Evolutionary conservation across 805 yeast species (phyloP).

Genomic region (Lipomyces spencermartinsiae): DNA sequence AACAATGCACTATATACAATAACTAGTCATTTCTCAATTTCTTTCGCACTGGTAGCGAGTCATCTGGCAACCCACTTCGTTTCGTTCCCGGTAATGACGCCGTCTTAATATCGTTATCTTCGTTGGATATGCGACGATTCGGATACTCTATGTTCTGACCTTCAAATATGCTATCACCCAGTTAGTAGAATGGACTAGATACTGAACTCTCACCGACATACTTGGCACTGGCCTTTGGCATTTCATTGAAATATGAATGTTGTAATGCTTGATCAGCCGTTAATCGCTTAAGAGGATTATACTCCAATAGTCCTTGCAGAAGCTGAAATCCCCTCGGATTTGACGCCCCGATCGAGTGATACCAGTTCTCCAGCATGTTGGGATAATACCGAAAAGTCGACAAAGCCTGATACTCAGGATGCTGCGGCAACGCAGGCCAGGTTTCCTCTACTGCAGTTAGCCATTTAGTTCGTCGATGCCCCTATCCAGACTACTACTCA

Average conservation of each 20-base stretch:
- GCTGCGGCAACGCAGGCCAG: slow-evolving; percentile 80
- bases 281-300: slow-evolving; percentile 80
- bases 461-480: background rate
- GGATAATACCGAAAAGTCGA: slow-evolving; percentile 65
- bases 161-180: slow-evolving; percentile 63
- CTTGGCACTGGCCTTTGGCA: slow-evolving; percentile 70
- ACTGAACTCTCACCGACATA: slow-evolving; percentile 16
- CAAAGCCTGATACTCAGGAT: slow-evolving; percentile 81
- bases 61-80: slow-evolving; percentile 42
- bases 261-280: slow-evolving; percentile 78
- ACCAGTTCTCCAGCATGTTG: slow-evolving; percentile 81
- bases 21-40: slow-evolving; percentile 25
- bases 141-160: slow-evolving; percentile 80
- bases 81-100: slow-evolving; percentile 46
- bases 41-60: slow-evolving; percentile 32
- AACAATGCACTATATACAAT: background rate
- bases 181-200: background rate
- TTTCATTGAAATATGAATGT: slow-evolving; percentile 79
- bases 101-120: slow-evolving; percentile 75
- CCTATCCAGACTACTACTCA: slow-evolving; percentile 14
- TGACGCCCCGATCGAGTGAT: slow-evolving; percentile 77
- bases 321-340: slow-evolving; percentile 69
- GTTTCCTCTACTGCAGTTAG: slow-evolving; percentile 48
- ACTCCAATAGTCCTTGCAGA: slow-evolving; percentile 68
- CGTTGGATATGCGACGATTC: slow-evolving; percentile 81